Evolutionary conservation across 2,329 filamentous ascomycete genomes (phyloP), one percentile per base, ranked within the genome.

Genomic region (Myriosclerotinia duriaeana): DNA sequence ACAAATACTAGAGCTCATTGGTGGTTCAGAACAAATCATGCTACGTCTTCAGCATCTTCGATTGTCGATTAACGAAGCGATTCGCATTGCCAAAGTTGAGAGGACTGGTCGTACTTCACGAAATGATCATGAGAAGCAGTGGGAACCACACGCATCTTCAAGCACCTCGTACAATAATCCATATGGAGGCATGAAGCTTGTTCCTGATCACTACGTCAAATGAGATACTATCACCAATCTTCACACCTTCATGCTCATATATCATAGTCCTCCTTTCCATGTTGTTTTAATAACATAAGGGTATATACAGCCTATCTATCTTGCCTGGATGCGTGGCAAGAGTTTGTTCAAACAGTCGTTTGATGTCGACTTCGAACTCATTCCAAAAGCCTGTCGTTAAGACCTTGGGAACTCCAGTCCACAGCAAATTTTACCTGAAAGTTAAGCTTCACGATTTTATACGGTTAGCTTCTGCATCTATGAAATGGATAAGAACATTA

Each of bases 1-100:
- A 50, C 78, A 80, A 67, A 78, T 84, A 55, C 74, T 84, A 15
- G 80, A 82, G 64, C 79, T 84, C 76, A 76, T 84, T 48, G 69
- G 80, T 63, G 75, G 71, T 30, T 64, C 55, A 15, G 71, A 74
- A 53, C 50, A 69, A 17, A 68, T 74, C 40, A 68, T 76, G 69
- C 56, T 72, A 8, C 67, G 70, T 59, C 66, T 77, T 53, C 73
- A 75, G 53, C 66, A 75, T 30, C 70, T 75, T 62, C 69, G 74
- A 48, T 56, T 68, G n/a, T 64, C 63, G 15, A 68, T 70, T 30
- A 71, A 71, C 59, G 69, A 74, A n/a, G 67, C 69, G 36, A 73
- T 76, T 56, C 69, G 69, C 52, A 40, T 52, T 59, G 63, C 53
- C n/a, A 65, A 59, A 42, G 30, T n/a, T 48, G 42, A 59, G 20